These are phyloP conservation scores for Cercis canadensis DNA, from an alignment of 306 rosid genomes.

Conservation along the genomic window DNA sequence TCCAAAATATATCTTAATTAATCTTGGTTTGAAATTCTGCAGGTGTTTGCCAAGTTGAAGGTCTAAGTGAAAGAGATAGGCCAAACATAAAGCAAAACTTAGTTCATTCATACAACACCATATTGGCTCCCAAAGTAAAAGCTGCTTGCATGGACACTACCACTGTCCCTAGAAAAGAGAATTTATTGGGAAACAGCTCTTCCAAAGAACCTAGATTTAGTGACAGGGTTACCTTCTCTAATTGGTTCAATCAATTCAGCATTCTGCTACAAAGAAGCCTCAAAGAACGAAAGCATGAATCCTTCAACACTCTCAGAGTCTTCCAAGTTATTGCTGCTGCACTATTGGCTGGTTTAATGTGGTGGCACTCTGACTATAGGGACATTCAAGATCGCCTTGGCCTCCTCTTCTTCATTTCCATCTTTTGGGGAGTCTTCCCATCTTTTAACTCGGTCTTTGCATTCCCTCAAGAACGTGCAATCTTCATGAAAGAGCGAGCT, in stretches of 20 bases:
- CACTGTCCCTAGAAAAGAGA: slow-evolving; percentile 38
- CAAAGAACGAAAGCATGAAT: slow-evolving; percentile 83
- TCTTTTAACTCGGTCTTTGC: slow-evolving; percentile 84
- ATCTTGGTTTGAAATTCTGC: slow-evolving; percentile 43
- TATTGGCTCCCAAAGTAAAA: slow-evolving; percentile 74
- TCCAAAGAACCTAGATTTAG: slow-evolving; percentile 34
- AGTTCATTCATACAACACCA: slow-evolving; percentile 70
- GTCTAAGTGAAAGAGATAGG: slow-evolving; percentile 58
- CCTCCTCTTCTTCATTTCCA: slow-evolving; percentile 87
- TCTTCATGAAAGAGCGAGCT: slow-evolving; percentile 75
- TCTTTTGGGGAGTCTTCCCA: slow-evolving; percentile 95
- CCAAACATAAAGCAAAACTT: slow-evolving; percentile 73
- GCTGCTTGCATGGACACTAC: slow-evolving; percentile 57
- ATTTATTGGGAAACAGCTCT: slow-evolving; percentile 30
- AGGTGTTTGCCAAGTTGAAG: slow-evolving; percentile 77
- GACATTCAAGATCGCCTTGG: slow-evolving; percentile 89
- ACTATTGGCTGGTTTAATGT: slow-evolving; percentile 78
- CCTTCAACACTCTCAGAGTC: slow-evolving; percentile 75
- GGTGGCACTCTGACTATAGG: slow-evolving; percentile 83
- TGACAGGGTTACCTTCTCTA: slow-evolving; percentile 40
- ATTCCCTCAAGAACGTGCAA: slow-evolving; percentile 89
- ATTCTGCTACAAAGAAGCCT: slow-evolving; percentile 82
- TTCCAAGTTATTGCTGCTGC: slow-evolving; percentile 79
- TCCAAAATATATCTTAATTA: slow-evolving; percentile 12
- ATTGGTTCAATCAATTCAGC: slow-evolving; percentile 76